Evolutionary conservation across 2,329 filamentous ascomycete species (phyloP), one percentile per base, ranked within the genome.

Genomic region (Trichoderma koningii): DNA sequence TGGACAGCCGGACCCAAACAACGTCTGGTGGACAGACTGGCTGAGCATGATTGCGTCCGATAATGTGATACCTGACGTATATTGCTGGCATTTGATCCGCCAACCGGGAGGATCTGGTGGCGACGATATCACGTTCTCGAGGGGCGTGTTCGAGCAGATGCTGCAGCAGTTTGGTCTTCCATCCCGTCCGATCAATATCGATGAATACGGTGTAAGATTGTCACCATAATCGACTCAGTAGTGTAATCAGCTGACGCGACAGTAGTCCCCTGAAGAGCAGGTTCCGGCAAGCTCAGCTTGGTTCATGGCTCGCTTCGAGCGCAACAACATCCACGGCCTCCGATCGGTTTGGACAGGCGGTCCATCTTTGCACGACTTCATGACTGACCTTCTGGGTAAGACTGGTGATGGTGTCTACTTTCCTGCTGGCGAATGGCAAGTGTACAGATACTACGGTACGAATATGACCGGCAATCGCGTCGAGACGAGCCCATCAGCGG

Each of bases 1-100:
- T 1, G 61, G 61, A 12, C 61, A 64, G 5, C 61, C 61, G 3
- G 61, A 57, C 30, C 51, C 61, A 34, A 56, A 44, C 17, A 65
- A 62, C 19, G 63, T 65, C 14, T 65, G 63, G 63, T 65, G 63
- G 63, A 65, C 55, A 2, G 38, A 65, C 21, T 65, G 63, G 63
- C 5, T 65, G 3, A 61, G 48, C 21, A 51, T 61, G 38, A 52
- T 65, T 28, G 38, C 47, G 1, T 45, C 47, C 17, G 41, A 65
- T n/a, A 42, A 59, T 26, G 23, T 19, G 44, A 51, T 65, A 21
- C 63, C 63, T 5, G 63, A 65, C 19, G 52, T 56, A 15, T 64
- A 64, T 28, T 64, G 61, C 44, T 64, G 61, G 61, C 63, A 65
- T 26, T 38, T 61, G 26, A 65, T 61, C 3, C 56, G 47, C 15